phyloP scores from a whole-genome alignment of 169 alveolate species.

The Perkinsus chesapeaki region DNA sequence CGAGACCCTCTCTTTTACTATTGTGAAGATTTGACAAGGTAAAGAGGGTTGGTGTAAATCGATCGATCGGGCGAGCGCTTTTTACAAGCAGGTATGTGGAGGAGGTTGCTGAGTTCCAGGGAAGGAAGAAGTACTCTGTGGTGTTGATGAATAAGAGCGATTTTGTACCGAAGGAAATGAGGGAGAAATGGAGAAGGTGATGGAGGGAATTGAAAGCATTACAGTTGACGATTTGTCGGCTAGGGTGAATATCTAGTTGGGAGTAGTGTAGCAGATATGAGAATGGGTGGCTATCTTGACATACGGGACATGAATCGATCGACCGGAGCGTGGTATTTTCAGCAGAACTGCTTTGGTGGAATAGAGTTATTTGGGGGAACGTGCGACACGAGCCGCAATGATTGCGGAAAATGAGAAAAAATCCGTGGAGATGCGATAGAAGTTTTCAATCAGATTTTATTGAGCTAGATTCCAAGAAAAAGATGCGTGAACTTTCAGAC shows the following conservation, averaged over 20 bases:
- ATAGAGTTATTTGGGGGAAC: too few species aligned
- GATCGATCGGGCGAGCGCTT: not conserved
- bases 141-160: not conserved
- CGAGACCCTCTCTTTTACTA: conserved; percentile 93
- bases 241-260: too few species aligned
- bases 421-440: too few species aligned
- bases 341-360: not conserved
- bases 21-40: conserved; percentile 72
- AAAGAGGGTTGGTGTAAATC: conserved; percentile 47
- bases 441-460: too few species aligned
- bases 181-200: not conserved
- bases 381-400: too few species aligned
- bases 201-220: not conserved
- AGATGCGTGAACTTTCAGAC: too few species aligned
- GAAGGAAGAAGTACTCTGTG: not conserved
- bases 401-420: too few species aligned
- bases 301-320: too few species aligned
- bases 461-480: too few species aligned
- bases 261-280: too few species aligned
- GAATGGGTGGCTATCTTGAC: too few species aligned
- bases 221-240: too few species aligned
- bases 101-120: not conserved
- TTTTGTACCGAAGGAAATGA: not conserved
- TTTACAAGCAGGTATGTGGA: not conserved
- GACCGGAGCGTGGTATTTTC: not conserved